These are phyloP conservation scores for Tetratostichococcus sp. DNA, from an alignment of 139 green algal genomes.

Conservation along the genomic window DNA sequence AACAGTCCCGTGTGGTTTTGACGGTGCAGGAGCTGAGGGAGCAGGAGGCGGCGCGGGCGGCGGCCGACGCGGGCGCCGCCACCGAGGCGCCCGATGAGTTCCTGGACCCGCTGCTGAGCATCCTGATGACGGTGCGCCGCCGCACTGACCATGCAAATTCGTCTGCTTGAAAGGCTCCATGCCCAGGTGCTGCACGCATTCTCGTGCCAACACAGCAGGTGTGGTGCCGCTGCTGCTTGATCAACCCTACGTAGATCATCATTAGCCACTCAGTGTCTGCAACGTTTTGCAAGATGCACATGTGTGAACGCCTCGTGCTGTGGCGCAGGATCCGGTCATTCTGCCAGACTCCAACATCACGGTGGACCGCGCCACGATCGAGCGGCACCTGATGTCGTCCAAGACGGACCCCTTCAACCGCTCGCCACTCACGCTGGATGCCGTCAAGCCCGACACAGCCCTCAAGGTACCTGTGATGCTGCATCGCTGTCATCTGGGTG, in stretches of 20 bases:
- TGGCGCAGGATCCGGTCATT: constrained; percentile 66
- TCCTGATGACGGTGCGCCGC: constrained; percentile 15
- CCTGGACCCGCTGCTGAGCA: constrained; percentile 44
- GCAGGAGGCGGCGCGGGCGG: background rate
- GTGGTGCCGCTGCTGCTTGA: too few species aligned
- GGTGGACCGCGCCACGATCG: constrained; percentile 60
- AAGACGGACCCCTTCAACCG: constrained; percentile 75
- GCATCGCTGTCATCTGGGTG: background rate
- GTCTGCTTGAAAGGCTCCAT: too few species aligned
- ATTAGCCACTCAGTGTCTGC: too few species aligned
- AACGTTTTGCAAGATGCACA: too few species aligned
- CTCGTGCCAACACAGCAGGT: too few species aligned
- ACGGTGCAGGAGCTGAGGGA: background rate
- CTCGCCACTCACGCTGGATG: constrained; percentile 39
- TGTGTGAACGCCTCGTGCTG: too few species aligned
- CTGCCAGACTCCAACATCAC: constrained; percentile 58
- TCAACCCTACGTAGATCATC: too few species aligned
- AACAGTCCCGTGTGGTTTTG: background rate
- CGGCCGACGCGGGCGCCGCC: background rate
- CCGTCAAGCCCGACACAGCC: constrained; percentile 36
- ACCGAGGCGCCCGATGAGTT: constrained; percentile 41
- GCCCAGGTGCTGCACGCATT: too few species aligned
- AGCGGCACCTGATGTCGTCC: constrained; percentile 54
- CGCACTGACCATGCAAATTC: background rate
- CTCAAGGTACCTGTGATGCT: constrained; percentile 31